Conservation (phyloP, 192 early-diverging fungal species). For the Geranomyces michiganensis region DNA sequence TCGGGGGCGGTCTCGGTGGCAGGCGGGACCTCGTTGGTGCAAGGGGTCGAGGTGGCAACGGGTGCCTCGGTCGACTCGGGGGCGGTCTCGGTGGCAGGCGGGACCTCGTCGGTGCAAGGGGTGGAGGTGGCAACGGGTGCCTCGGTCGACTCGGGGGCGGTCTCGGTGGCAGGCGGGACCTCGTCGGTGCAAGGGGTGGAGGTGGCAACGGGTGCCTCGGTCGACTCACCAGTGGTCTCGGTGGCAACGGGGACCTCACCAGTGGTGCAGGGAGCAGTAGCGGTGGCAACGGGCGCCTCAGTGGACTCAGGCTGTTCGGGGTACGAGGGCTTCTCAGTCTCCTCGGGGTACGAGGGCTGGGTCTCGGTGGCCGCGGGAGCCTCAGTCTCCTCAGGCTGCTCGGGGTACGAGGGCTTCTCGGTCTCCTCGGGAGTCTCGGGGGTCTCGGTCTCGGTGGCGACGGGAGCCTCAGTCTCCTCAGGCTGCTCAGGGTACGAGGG, state of each 20-base stretch:
- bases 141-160: no score
- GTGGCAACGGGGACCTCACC: neutral
- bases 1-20: neutral
- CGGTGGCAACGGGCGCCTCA: neutral
- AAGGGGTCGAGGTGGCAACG: no score
- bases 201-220: neutral
- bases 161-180: no score
- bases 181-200: neutral
- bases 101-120: no score
- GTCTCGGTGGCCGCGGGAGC: neutral
- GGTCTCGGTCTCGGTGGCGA: neutral
- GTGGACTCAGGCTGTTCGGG: neutral
- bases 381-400: neutral
- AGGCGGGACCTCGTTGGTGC: no score
- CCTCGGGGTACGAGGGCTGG: neutral
- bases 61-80: no score
- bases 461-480: neutral
- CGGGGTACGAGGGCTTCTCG: neutral
- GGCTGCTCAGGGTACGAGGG: neutral
- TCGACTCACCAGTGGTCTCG: no score
- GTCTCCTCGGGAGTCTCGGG: slow-evolving; percentile 6
- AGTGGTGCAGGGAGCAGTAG: neutral
- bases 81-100: no score
- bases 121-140: no score
- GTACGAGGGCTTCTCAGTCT: neutral